Conservation (phyloP, 2,329 filamentous ascomycete genomes). For the Aspergillus arachidicola region DNA sequence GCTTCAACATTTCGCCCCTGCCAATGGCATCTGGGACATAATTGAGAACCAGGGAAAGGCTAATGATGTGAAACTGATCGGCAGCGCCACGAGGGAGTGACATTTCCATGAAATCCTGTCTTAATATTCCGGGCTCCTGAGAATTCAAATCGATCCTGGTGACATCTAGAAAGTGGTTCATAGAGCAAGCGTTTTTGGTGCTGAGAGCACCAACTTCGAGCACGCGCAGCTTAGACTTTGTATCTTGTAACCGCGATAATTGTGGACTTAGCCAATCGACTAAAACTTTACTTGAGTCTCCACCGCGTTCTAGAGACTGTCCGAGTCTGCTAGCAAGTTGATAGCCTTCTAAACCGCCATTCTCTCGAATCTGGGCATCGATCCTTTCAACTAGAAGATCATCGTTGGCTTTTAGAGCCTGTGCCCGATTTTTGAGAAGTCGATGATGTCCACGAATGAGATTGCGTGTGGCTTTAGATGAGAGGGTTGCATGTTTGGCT, state of each 20-base stretch:
- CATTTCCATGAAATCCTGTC: conserved; percentile 93
- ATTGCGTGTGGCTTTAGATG: conserved; percentile 59
- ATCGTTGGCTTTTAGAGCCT: conserved; percentile 53
- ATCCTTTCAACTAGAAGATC: conserved; percentile 46
- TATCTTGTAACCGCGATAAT: conserved; percentile 26
- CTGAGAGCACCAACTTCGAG: conserved; percentile 90
- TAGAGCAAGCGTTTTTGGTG: conserved; percentile 80
- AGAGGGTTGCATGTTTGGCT: conserved; percentile 46
- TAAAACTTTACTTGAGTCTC: conserved; percentile 64
- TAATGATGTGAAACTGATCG: conserved; percentile 84
- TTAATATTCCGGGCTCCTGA: conserved; percentile 72
- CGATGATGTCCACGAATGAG: conserved; percentile 63
- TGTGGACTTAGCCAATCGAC: conserved; percentile 58
- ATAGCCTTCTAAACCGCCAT: conserved; percentile 62
- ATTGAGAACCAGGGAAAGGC: conserved; percentile 89
- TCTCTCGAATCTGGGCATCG: conserved; percentile 54
- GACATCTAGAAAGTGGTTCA: conserved; percentile 69
- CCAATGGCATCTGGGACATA: conserved; percentile 78
- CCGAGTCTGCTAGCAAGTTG: conserved; percentile 65
- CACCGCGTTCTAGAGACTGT: conserved; percentile 62
- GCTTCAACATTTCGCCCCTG: conserved; percentile 82
- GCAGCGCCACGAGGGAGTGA: conserved; percentile 64
- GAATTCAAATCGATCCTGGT: conserved; percentile 89
- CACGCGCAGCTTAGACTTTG: conserved; percentile 57
- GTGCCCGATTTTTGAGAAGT: conserved; percentile 59